phyloP scores from a whole-genome alignment of 2,329 filamentous ascomycete genomes.

The Blastomyces gilchristii region DNA sequence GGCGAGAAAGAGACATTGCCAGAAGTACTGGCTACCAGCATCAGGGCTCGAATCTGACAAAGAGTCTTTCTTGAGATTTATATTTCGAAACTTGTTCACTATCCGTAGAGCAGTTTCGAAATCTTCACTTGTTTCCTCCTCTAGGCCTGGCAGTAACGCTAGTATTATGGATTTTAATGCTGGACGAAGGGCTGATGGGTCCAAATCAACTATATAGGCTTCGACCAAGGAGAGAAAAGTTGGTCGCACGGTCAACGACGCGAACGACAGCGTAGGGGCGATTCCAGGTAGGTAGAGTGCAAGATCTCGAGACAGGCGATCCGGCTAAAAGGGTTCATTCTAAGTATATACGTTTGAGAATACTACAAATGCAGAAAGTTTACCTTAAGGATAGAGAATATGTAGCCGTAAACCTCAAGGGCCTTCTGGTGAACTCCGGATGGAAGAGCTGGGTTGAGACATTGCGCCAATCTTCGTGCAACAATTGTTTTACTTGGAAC shows the following conservation, averaged over 20 bases:
- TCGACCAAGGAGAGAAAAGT: constrained; percentile 78
- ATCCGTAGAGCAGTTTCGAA: constrained; percentile 79
- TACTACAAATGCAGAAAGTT: not conserved
- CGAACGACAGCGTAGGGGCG: constrained; percentile 82
- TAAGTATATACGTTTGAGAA: not conserved
- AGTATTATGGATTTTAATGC: constrained; percentile 85
- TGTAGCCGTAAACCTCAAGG: constrained; percentile 81
- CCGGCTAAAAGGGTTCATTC: constrained; percentile 35
- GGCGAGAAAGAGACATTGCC: constrained; percentile 94
- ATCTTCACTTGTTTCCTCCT: constrained; percentile 95
- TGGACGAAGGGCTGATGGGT: constrained; percentile 63
- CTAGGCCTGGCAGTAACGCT: constrained; percentile 78
- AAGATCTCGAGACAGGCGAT: constrained; percentile 71
- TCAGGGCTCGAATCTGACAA: constrained; percentile 30
- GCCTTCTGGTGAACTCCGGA: constrained; percentile 97
- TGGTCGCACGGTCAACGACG: constrained; percentile 80
- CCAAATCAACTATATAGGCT: constrained; percentile 62
- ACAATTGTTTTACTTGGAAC: constrained; percentile 76
- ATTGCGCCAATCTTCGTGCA: constrained; percentile 87
- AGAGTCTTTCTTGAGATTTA: constrained; percentile 29
- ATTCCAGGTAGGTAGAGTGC: constrained; percentile 83
- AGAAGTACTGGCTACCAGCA: constrained; percentile 77
- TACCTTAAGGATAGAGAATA: constrained; percentile 76
- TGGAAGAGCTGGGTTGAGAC: constrained; percentile 81
- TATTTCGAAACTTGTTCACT: constrained; percentile 64